A percentile compares a stretch with the other conserved stretches of the same genome.
Conservation (phyloP, 2,329 filamentous ascomycete species). For the Didymellaceae sp. region DNA sequence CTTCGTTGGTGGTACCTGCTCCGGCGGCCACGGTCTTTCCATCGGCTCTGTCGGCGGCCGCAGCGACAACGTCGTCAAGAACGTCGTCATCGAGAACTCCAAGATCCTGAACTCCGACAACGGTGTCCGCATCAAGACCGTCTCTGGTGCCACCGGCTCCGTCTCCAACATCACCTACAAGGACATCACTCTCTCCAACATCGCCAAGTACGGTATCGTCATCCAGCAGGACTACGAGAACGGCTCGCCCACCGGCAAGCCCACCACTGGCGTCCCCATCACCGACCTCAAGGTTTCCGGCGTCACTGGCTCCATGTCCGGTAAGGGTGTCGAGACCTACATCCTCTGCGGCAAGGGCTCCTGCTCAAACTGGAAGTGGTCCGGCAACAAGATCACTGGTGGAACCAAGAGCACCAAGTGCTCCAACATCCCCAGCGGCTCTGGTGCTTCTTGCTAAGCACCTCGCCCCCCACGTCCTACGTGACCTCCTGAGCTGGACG, state of each 20-base stretch:
- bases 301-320: slow-evolving; percentile 50
- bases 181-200: slow-evolving; percentile 55
- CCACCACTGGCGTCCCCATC: slow-evolving; percentile 57
- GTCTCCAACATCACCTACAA: slow-evolving; percentile 58
- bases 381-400: slow-evolving; percentile 48
- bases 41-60: slow-evolving; percentile 67
- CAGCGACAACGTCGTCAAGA: slow-evolving; percentile 60
- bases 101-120: slow-evolving; percentile 61
- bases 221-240: slow-evolving; percentile 62
- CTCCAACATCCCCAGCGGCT: slow-evolving; percentile 39
- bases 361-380: slow-evolving; percentile 64
- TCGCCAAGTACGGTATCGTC: slow-evolving; percentile 59
- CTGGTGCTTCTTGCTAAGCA: slow-evolving; percentile 44
- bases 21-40: slow-evolving; percentile 63
- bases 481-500: slow-evolving; percentile 3
- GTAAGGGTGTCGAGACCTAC: slow-evolving; percentile 53
- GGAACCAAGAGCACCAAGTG: slow-evolving; percentile 48
- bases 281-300: slow-evolving; percentile 51
- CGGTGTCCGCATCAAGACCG: slow-evolving; percentile 66
- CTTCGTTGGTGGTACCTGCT: slow-evolving; percentile 53
- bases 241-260: slow-evolving; percentile 50
- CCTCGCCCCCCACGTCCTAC: not conserved
- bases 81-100: slow-evolving; percentile 59
- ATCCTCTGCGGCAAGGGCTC: slow-evolving; percentile 63
- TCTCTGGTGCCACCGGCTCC: slow-evolving; percentile 58